Evolutionary conservation across 192 early-diverging fungal species (phyloP).

Genomic region (Backusella sp.): DNA sequence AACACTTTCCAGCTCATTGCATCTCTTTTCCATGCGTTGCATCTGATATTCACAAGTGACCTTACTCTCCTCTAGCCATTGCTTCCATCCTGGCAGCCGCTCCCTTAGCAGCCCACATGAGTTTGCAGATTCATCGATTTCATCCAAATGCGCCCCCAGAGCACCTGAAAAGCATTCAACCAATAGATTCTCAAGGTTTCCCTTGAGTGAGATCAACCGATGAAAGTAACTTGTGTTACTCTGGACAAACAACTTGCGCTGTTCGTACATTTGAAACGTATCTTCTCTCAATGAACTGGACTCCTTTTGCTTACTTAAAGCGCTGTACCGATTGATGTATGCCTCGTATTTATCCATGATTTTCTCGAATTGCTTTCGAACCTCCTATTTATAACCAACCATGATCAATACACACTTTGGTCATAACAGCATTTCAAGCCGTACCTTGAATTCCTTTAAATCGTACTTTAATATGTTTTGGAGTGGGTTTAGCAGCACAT

Average conservation of each 20-base stretch:
- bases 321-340: slow-evolving; percentile 55
- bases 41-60: slow-evolving; percentile 32
- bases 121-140: slow-evolving; percentile 35
- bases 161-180: slow-evolving; percentile 46
- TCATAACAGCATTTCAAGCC: not conserved
- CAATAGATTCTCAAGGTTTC: slow-evolving; percentile 50
- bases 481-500: slow-evolving; percentile 56
- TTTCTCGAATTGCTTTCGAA: slow-evolving; percentile 45
- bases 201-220: slow-evolving; percentile 55
- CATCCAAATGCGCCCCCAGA: slow-evolving; percentile 40
- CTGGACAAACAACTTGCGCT: slow-evolving; percentile 62
- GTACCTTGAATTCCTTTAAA: slow-evolving; percentile 63
- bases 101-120: slow-evolving; percentile 36
- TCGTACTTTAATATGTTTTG: slow-evolving; percentile 59
- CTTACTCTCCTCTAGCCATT: slow-evolving; percentile 39
- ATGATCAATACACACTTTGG: not conserved
- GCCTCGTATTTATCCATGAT: slow-evolving; percentile 61
- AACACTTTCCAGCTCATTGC: slow-evolving; percentile 27
- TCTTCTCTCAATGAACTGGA: slow-evolving; percentile 67
- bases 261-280: slow-evolving; percentile 65
- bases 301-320: slow-evolving; percentile 63
- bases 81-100: slow-evolving; percentile 36
- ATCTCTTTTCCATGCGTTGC: slow-evolving; percentile 20
- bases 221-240: slow-evolving; percentile 50
- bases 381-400: slow-evolving; percentile 28